Conservation (phyloP, 2,329 filamentous ascomycete genomes). For the Laburnicola sp. region DNA sequence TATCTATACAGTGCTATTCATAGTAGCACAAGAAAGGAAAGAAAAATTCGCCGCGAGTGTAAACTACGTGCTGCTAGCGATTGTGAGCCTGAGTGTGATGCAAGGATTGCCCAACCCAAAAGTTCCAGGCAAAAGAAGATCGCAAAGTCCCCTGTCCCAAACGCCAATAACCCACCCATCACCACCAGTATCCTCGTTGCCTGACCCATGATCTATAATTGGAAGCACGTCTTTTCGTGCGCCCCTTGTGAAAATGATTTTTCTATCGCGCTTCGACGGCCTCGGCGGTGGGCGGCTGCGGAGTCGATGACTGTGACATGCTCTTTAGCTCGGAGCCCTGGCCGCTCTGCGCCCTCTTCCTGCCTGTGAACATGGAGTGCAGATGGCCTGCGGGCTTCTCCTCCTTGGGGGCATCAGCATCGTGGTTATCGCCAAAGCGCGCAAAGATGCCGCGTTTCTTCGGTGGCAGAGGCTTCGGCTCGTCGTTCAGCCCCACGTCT, state of each 20-base stretch:
- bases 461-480: conserved; percentile 58
- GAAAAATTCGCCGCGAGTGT: too few relatives aligned
- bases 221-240: neutral
- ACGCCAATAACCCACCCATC: neutral
- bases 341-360: conserved; percentile 71
- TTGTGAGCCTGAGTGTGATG: too few relatives aligned
- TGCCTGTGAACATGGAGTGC: conserved; percentile 69
- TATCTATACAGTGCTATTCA: too few relatives aligned
- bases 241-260: neutral
- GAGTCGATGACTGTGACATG: conserved; percentile 54
- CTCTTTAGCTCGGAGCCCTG: conserved; percentile 71
- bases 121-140: too few relatives aligned
- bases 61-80: too few relatives aligned
- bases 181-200: neutral
- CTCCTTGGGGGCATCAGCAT: conserved; percentile 36
- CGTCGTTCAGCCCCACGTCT: conserved; percentile 84
- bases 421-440: conserved; percentile 68
- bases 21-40: too few relatives aligned
- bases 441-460: conserved; percentile 83
- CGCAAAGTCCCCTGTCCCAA: neutral
- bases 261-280: conserved; percentile 30
- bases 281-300: conserved; percentile 20
- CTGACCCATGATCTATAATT: neutral
- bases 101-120: too few relatives aligned
- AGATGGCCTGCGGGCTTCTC: conserved; percentile 52